A percentile compares a stretch with the other conserved stretches of the same genome.
Conservation (phyloP, 2,329 filamentous ascomycete genomes). For the Knoxdaviesia proteae region DNA sequence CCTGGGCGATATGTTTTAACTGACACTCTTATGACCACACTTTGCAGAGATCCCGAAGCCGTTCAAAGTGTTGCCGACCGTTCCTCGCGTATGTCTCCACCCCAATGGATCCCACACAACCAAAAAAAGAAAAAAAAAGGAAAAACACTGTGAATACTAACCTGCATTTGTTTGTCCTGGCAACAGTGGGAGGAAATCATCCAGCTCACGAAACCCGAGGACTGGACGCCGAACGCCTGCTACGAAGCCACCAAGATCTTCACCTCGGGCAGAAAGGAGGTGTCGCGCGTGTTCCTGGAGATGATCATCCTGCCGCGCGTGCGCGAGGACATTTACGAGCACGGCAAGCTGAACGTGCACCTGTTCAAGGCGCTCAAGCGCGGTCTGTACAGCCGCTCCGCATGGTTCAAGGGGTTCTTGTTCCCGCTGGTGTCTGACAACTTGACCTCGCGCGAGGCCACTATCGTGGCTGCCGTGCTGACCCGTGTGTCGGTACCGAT, state of each 20-base stretch:
- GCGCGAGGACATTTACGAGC: constrained; percentile 85
- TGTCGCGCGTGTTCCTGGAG: constrained; percentile 70
- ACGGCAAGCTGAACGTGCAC: constrained; percentile 87
- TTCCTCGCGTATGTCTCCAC: constrained; percentile 27
- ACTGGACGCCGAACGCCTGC: constrained; percentile 52
- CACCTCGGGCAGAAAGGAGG: constrained; percentile 59
- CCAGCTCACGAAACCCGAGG: constrained; percentile 60
- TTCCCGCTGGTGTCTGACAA: constrained; percentile 69
- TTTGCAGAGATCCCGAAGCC: constrained; percentile 82
- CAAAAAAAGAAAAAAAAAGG: not conserved
- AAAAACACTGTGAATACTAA: not conserved
- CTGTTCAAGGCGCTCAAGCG: constrained; percentile 90
- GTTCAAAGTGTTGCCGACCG: constrained; percentile 86
- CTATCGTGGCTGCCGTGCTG: constrained; percentile 75
- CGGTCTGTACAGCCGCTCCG: constrained; percentile 75
- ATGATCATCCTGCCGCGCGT: constrained; percentile 75
- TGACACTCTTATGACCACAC: no score
- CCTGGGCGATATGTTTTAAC: no score
- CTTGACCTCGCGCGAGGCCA: constrained; percentile 85
- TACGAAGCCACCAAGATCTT: constrained; percentile 88
- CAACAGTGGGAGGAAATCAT: constrained; percentile 69
- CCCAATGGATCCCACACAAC: no score
- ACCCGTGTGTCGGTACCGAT: constrained; percentile 73
- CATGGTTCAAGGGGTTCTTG: constrained; percentile 91
- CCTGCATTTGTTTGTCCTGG: constrained; percentile 8